Evolutionary conservation across 1,284 basidiomycete genomes (phyloP), one percentile per base, ranked within the genome.

Genomic region (Somion occarium): DNA sequence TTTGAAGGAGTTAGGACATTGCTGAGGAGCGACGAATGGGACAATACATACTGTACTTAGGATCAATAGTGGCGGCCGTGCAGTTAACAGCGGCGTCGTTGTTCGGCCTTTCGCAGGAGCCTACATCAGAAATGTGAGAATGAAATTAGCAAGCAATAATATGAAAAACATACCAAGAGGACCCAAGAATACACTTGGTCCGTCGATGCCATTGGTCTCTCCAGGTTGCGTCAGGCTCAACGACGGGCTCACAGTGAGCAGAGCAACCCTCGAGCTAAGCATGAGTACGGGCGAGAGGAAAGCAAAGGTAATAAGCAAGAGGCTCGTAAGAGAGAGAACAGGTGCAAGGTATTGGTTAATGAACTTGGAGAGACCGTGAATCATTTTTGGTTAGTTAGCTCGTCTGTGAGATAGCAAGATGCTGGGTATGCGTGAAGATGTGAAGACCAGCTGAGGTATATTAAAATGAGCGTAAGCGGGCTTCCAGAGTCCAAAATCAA

Each of bases 271-370:
- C 57, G 74, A 73, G 27, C 80, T 74, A 30, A 90, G 72, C 61
- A 88, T 67, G 37, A 81, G 59, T 4, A 70, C 71, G 0, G 88
- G 88, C 0, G 88, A 76, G 15, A 88, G 67, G 56, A 79, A 87
- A 1, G 82, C 77, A 57, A 91, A 80, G 3, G 87, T 61, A 7
- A 79, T 71, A 42, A 91, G 78, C 41, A 90, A 58, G 45, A 85
- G 69, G 12, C 85, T 77, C 7, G 85, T 80, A 38, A 88, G 69
- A 52, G 80, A 75, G 51, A 90, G 69, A 7, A 88, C 23, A 23
- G 86, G 86, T 2, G 86, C 75, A 50, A 90, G 75, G 61, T 86
- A 88, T 52, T 87, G 71, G 46, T 77, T 83, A 60, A 82, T 73
- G 49, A 78, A 78, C 74, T 83, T 88, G 12, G 85, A 83, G 46